Conservation (phyloP, 306 rosid genomes). For the Prunus salicina region DNA sequence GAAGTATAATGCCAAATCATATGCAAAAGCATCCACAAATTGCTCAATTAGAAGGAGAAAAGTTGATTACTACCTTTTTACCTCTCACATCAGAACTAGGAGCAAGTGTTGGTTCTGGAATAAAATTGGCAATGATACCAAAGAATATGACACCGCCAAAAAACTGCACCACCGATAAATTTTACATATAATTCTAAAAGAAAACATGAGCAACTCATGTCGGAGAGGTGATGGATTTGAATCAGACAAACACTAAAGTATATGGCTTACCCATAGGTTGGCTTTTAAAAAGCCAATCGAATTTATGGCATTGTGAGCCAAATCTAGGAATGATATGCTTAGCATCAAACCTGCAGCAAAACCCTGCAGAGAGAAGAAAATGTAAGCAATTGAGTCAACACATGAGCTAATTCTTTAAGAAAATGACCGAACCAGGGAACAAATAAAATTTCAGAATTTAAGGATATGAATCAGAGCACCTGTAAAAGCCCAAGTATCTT, state of each 20-base stretch:
- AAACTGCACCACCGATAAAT: slow-evolving; percentile 53
- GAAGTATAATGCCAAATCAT: slow-evolving; percentile 23
- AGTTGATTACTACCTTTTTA: slow-evolving; percentile 53
- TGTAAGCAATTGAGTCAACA: background rate
- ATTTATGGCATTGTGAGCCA: slow-evolving; percentile 95
- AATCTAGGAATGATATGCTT: slow-evolving; percentile 93
- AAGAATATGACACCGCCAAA: slow-evolving; percentile 93
- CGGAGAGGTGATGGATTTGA: slow-evolving; percentile 1
- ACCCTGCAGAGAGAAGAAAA: slow-evolving; percentile 46
- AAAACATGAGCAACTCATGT: slow-evolving; percentile 9
- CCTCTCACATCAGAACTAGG: slow-evolving; percentile 58
- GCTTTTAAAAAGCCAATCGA: slow-evolving; percentile 92
- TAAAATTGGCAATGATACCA: slow-evolving; percentile 68
- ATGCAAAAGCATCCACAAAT: slow-evolving; percentile 13
- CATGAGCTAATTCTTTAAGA: background rate
- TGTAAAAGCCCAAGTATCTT: slow-evolving; percentile 90
- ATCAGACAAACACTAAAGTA: background rate
- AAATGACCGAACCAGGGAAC: background rate
- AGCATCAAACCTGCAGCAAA: slow-evolving; percentile 98
- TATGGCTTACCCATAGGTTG: slow-evolving; percentile 76
- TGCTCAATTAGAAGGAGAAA: slow-evolving; percentile 6
- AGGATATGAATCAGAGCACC: slow-evolving; percentile 33
- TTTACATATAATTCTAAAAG: slow-evolving; percentile 14
- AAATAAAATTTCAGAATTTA: background rate
- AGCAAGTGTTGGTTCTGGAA: slow-evolving; percentile 84